Evolutionary conservation across 257 asterid genomes (phyloP).

Genomic region (Eustoma russellianum): DNA sequence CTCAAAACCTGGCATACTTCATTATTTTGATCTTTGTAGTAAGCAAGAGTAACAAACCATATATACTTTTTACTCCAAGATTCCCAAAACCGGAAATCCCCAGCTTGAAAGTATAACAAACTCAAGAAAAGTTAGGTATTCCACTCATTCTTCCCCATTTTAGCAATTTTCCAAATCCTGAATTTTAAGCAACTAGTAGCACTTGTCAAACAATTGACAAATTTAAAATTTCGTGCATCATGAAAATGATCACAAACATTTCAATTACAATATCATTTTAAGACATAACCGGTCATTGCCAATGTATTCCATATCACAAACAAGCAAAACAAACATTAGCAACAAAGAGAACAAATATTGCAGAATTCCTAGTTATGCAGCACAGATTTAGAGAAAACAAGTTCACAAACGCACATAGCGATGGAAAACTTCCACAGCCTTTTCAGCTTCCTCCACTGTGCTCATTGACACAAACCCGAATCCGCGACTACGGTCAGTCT

Average conservation of each 20-base stretch:
- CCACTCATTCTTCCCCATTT: too few relatives aligned
- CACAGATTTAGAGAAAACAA: not conserved
- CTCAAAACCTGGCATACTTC: too few relatives aligned
- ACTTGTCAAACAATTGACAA: not conserved
- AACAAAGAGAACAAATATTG: not conserved
- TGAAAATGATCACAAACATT: not conserved
- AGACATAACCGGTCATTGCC: not conserved
- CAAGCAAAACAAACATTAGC: not conserved
- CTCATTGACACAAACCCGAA: constrained; percentile 95
- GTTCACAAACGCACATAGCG: constrained; percentile 52
- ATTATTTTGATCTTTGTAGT: too few relatives aligned
- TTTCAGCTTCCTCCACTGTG: constrained; percentile 80
- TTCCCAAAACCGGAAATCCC: too few relatives aligned
- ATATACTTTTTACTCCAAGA: too few relatives aligned
- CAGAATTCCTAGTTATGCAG: not conserved
- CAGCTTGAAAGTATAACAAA: too few relatives aligned
- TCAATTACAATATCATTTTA: not conserved
- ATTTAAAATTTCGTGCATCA: not conserved
- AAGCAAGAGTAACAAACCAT: too few relatives aligned
- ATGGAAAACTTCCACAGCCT: constrained; percentile 70
- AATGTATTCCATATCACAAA: not conserved
- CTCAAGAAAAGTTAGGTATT: too few relatives aligned
- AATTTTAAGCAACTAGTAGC: too few relatives aligned
- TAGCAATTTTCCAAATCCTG: too few relatives aligned
- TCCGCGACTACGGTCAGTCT: constrained; percentile 75